A percentile compares a stretch with the other conserved stretches of the same genome.
Conservation (phyloP, 768 basidiomycete genomes). For the Fomitopsis serialis region DNA sequence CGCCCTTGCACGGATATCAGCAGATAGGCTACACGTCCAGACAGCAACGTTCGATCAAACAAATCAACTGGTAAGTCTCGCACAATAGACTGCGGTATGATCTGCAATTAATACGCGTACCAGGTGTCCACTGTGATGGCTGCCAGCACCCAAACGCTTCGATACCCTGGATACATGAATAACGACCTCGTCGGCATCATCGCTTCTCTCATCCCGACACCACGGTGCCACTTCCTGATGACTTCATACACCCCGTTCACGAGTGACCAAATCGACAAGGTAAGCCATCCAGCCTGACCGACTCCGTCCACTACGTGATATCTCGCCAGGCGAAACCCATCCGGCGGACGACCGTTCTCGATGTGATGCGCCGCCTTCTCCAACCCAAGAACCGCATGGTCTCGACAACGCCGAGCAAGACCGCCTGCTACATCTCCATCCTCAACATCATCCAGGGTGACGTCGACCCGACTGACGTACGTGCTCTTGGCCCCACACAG, state of each 20-base stretch:
- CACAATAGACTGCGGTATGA: not conserved
- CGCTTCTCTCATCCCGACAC: conserved; percentile 94
- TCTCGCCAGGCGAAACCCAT: conserved; percentile 75
- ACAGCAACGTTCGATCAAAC: conserved; percentile 89
- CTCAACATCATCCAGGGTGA: conserved; percentile 99
- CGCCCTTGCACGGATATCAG: conserved; percentile 87
- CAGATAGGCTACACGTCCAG: conserved; percentile 84
- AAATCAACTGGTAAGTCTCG: conserved; percentile 69
- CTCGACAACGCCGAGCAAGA: conserved; percentile 86
- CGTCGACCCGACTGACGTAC: conserved; percentile 94
- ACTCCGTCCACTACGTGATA: not conserved
- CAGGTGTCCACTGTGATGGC: conserved; percentile 98
- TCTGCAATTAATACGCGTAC: not conserved
- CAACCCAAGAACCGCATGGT: conserved; percentile 99
- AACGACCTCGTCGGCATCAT: conserved; percentile 97
- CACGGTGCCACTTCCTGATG: conserved; percentile 97
- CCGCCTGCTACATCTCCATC: conserved; percentile 94
- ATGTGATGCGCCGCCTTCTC: conserved; percentile 95
- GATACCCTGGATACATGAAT: conserved; percentile 99
- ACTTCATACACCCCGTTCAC: conserved; percentile 99
- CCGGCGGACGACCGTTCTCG: conserved; percentile 92
- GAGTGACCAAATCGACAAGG: conserved; percentile 94
- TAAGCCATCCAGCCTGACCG: conserved; percentile 21
- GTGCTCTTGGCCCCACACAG: conserved; percentile 18
- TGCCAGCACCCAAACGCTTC: conserved; percentile 92